A percentile compares a stretch with the other conserved stretches of the same genome.
Conservation (phyloP, 441 rosid species). For the Populus hybrid region DNA sequence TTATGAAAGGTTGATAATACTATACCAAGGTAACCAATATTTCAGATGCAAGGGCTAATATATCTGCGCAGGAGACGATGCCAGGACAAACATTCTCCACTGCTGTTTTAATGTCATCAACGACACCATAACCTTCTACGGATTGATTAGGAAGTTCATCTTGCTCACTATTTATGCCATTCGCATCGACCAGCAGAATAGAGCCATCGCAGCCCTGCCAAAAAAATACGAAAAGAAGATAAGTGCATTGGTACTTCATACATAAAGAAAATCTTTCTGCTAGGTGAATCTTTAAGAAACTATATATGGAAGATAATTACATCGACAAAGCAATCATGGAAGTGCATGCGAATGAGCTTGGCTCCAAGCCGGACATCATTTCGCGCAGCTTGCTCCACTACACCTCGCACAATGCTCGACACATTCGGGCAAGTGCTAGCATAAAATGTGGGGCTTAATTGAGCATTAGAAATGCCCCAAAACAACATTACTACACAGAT, state of each 20-base stretch:
- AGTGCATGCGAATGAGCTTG: conserved; percentile 30
- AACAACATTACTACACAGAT: too few species aligned
- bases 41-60: conserved; percentile 50
- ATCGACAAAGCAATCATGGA: conserved; percentile 36
- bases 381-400: conserved; percentile 20
- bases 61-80: conserved; percentile 59
- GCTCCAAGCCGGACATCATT: conserved; percentile 30
- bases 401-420: conserved; percentile 18
- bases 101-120: conserved; percentile 45
- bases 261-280: not conserved
- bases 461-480: not conserved
- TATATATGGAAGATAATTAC: too few species aligned
- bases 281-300: too few species aligned
- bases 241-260: not conserved
- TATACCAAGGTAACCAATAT: conserved; percentile 36
- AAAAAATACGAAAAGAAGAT: not conserved
- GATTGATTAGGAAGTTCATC: conserved; percentile 28
- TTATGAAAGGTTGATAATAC: too few species aligned
- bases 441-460: conserved; percentile 21
- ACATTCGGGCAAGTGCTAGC: conserved; percentile 27
- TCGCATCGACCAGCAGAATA: conserved; percentile 37
- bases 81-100: conserved; percentile 54
- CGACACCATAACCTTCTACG: conserved; percentile 34
- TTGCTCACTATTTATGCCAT: conserved; percentile 43
- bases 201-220: conserved; percentile 63